Evolutionary conservation across 768 basidiomycete genomes (phyloP).

Genomic region (Tricholoma flavovirens): DNA sequence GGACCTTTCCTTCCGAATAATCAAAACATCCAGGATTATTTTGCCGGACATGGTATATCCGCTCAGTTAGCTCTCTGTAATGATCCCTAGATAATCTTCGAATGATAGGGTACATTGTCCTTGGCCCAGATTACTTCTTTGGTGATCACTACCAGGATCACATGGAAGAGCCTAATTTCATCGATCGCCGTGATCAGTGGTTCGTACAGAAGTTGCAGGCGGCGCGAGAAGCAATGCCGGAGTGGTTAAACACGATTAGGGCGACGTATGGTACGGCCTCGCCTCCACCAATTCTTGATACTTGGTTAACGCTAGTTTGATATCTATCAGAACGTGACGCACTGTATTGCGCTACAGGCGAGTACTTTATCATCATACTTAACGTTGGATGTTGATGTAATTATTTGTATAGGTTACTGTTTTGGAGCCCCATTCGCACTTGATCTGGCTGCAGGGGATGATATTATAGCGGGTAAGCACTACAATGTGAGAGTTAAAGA

Average conservation of each 20-base stretch:
- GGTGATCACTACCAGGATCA: slow-evolving; percentile 46
- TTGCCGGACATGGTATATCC: slow-evolving; percentile 48
- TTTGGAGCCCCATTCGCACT: slow-evolving; percentile 52
- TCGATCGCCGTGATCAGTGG: background rate
- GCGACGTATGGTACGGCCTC: slow-evolving; percentile 38
- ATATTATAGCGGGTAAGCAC: slow-evolving; percentile 40
- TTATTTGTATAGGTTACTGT: slow-evolving; percentile 40
- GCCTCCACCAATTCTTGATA: background rate
- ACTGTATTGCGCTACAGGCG: slow-evolving; percentile 43
- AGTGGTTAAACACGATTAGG: slow-evolving; percentile 48
- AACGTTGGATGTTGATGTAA: background rate
- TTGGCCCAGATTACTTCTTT: slow-evolving; percentile 61
- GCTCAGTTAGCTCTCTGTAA: too few relatives aligned
- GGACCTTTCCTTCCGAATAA: slow-evolving; percentile 56
- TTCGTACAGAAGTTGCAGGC: background rate
- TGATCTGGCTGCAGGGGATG: slow-evolving; percentile 38
- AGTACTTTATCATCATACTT: slow-evolving; percentile 5
- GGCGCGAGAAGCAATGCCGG: slow-evolving; percentile 25
- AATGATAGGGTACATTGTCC: slow-evolving; percentile 23
- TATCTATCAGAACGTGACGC: slow-evolving; percentile 20
- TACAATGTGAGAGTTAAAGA: too few relatives aligned
- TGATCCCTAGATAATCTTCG: too few relatives aligned
- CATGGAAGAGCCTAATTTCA: slow-evolving; percentile 15
- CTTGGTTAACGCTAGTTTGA: background rate
- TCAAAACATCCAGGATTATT: slow-evolving; percentile 44